Percentiles rank a stretch among this genome's conserved stretches.
These are phyloP conservation scores for Dothistroma septosporum DNA, from an alignment of 2,329 filamentous ascomycete genomes.

Conservation along the genomic window DNA sequence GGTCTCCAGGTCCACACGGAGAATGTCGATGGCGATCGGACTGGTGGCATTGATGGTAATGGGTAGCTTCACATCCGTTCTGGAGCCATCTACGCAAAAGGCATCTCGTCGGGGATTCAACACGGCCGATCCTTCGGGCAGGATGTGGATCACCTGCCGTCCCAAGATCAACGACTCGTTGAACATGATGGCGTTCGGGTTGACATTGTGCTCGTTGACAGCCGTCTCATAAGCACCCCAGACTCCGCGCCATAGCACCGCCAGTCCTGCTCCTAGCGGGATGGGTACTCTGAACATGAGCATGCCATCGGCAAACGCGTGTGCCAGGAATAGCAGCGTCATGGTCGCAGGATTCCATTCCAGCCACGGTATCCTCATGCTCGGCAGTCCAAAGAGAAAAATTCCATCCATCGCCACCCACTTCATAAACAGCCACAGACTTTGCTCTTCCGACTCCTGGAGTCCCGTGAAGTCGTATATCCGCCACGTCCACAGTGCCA, in stretches of 20 bases:
- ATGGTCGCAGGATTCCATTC: conserved; percentile 79
- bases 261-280: conserved; percentile 68
- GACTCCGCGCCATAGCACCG: conserved; percentile 70
- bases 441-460: conserved; percentile 76
- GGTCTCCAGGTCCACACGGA: conserved; percentile 79
- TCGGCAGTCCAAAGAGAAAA: conserved; percentile 82
- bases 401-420: conserved; percentile 84
- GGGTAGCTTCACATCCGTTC: conserved; percentile 63
- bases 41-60: conserved; percentile 92
- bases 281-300: conserved; percentile 88
- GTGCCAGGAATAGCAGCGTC: conserved; percentile 64
- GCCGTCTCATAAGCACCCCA: conserved; percentile 84
- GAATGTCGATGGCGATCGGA: conserved; percentile 82
- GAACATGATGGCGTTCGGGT: conserved; percentile 79
- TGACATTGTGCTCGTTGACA: conserved; percentile 89
- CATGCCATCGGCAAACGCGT: conserved; percentile 73
- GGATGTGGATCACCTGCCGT: conserved; percentile 94
- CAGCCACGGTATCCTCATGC: conserved; percentile 90
- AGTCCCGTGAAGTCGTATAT: conserved; percentile 79
- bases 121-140: conserved; percentile 86
- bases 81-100: conserved; percentile 71
- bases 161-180: conserved; percentile 92
- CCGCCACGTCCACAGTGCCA: conserved; percentile 72
- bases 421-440: conserved; percentile 88
- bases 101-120: conserved; percentile 77